Conservation (phyloP, 208 protist species). For the Wallacemonas collosoma region DNA sequence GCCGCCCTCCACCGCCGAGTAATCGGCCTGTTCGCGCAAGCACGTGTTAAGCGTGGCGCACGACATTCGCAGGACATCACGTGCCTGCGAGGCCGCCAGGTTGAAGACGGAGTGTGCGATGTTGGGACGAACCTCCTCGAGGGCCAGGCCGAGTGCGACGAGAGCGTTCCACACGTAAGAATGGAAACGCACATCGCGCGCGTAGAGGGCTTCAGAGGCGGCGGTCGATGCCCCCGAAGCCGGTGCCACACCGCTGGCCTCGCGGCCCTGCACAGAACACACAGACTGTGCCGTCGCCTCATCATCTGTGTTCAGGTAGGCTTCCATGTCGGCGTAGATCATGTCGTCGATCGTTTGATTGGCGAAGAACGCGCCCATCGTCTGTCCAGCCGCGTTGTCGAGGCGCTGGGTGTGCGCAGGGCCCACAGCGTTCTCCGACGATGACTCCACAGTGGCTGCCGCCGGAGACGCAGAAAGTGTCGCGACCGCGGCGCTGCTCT, state of each 20-base stretch:
- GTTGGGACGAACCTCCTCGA: constrained; percentile 47
- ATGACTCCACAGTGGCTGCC: neutral
- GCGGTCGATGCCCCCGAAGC: constrained; percentile 12
- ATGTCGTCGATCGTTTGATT: neutral
- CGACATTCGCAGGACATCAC: constrained; percentile 37
- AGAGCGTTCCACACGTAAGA: constrained; percentile 57
- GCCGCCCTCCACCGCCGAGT: neutral
- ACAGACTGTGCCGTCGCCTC: constrained; percentile 13
- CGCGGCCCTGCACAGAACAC: neutral
- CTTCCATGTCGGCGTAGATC: constrained; percentile 4
- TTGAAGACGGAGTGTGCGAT: constrained; percentile 47
- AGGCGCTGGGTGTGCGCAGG: neutral
- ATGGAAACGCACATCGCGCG: constrained; percentile 44
- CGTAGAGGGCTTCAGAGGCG: constrained; percentile 24
- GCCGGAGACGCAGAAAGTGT: neutral
- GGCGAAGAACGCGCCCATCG: constrained; percentile 6
- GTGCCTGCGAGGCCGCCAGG: constrained; percentile 25
- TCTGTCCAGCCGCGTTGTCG: neutral
- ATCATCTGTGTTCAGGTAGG: neutral
- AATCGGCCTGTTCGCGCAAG: constrained; percentile 3
- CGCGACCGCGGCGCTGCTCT: too few relatives aligned
- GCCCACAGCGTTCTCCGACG: neutral
- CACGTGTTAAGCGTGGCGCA: constrained; percentile 33
- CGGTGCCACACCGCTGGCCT: constrained; percentile 15
- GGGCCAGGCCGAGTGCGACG: constrained; percentile 48